A percentile compares a stretch with the other conserved stretches of the same genome.
phyloP scores from a whole-genome alignment of 2,329 filamentous ascomycete species.

The Fusarium veterinarium region DNA sequence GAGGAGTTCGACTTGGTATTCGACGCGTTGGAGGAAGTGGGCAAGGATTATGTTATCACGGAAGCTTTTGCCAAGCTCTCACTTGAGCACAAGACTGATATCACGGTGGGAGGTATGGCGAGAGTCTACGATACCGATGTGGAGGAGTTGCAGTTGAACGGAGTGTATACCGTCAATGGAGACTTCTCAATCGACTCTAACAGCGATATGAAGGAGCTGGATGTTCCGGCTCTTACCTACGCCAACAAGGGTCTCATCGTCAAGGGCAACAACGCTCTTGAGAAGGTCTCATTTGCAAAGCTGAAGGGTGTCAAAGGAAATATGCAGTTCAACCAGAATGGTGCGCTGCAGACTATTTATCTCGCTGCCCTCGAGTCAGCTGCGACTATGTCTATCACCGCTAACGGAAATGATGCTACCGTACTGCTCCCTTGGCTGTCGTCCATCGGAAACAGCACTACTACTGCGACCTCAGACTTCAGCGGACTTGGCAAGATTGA shows the following conservation, averaged over 20 bases:
- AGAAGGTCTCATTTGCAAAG: slow-evolving; percentile 36
- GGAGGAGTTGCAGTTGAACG: slow-evolving; percentile 33
- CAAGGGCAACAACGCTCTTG: slow-evolving; percentile 37
- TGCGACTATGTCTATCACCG: slow-evolving; percentile 41
- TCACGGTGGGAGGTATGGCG: slow-evolving; percentile 38
- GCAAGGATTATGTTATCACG: slow-evolving; percentile 41
- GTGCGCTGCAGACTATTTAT: slow-evolving; percentile 27
- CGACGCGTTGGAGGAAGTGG: slow-evolving; percentile 35
- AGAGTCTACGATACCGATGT: slow-evolving; percentile 40
- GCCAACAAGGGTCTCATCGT: slow-evolving; percentile 40
- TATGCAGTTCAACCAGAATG: slow-evolving; percentile 41
- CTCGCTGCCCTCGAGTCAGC: slow-evolving; percentile 41
- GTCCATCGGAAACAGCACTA: slow-evolving; percentile 41
- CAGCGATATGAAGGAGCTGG: slow-evolving; percentile 30
- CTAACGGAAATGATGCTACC: slow-evolving; percentile 35
- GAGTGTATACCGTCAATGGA: slow-evolving; percentile 39
- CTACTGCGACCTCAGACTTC: slow-evolving; percentile 41
- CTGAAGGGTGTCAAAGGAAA: slow-evolving; percentile 42
- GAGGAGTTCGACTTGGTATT: slow-evolving; percentile 37
- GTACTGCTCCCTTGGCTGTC: slow-evolving; percentile 38
- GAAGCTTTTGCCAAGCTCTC: slow-evolving; percentile 35
- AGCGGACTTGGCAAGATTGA: slow-evolving; percentile 30
- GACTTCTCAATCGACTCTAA: slow-evolving; percentile 45
- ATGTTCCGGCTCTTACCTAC: slow-evolving; percentile 29
- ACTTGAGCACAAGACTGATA: slow-evolving; percentile 33